Evolutionary conservation across 805 yeast genomes (phyloP).

Genomic region (Kuraishia capsulata): DNA sequence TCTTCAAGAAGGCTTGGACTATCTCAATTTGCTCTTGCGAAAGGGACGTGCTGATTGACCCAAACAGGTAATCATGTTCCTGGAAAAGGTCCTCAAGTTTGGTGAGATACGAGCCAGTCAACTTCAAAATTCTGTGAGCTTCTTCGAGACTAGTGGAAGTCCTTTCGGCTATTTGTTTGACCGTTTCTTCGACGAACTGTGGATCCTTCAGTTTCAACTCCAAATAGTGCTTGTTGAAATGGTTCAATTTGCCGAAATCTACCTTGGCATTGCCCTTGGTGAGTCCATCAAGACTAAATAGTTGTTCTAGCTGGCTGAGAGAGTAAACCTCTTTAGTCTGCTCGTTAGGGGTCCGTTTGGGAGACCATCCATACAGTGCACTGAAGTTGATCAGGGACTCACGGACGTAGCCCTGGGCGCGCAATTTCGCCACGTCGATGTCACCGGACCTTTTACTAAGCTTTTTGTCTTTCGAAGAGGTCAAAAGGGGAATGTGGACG

Average conservation of each 20-base stretch:
- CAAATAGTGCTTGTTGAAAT: constrained; percentile 69
- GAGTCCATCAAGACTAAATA: constrained; percentile 60
- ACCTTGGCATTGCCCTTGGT: constrained; percentile 95
- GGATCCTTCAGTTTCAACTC: constrained; percentile 30
- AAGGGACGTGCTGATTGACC: constrained; percentile 7
- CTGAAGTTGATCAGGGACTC: constrained; percentile 84
- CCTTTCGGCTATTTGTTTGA: constrained; percentile 19
- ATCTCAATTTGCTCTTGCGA: not conserved
- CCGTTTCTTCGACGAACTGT: constrained; percentile 23
- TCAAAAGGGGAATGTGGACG: constrained; percentile 84
- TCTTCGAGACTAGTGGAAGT: constrained; percentile 9
- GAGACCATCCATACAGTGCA: constrained; percentile 94
- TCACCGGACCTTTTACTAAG: constrained; percentile 84
- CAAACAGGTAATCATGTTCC: constrained; percentile 40
- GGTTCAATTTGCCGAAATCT: constrained; percentile 63
- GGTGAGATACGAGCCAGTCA: constrained; percentile 40
- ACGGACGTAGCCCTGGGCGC: constrained; percentile 60
- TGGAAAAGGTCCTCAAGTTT: constrained; percentile 42
- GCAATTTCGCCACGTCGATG: constrained; percentile 54
- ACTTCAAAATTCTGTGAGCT: constrained; percentile 29
- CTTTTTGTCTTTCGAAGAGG: constrained; percentile 65
- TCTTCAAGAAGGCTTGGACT: constrained; percentile 5
- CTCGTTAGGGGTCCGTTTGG: constrained; percentile 46
- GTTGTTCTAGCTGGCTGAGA: constrained; percentile 38
- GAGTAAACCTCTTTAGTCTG: constrained; percentile 42